Evolutionary conservation across 176 grass and related monocot genomes (phyloP).

Genomic region (Hsuehochloa calcarea): DNA sequence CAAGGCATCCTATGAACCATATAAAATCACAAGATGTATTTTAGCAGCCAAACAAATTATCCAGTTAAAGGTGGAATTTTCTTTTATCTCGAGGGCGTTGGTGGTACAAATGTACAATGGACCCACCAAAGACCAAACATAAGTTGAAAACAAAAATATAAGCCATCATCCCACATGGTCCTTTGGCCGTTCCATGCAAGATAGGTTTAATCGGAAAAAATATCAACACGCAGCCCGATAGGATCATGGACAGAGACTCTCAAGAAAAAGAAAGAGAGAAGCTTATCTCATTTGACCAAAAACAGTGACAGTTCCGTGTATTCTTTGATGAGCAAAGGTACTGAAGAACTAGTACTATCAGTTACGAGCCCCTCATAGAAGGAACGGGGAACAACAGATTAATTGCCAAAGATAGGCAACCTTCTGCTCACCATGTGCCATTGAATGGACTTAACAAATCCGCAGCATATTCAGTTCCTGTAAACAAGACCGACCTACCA

Average conservation of each 20-base stretch:
- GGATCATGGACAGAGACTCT: background rate
- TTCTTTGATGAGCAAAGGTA: conserved; percentile 12
- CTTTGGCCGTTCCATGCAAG: background rate
- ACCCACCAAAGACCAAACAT: background rate
- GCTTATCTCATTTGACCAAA: conserved; percentile 39
- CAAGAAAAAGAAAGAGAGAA: background rate
- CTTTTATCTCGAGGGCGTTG: background rate
- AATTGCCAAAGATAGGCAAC: background rate
- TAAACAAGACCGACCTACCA: background rate
- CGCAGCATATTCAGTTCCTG: background rate
- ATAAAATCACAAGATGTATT: background rate
- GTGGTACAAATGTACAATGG: background rate
- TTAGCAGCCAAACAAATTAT: background rate
- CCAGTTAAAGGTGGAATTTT: background rate
- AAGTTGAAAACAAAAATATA: background rate
- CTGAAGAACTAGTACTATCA: background rate
- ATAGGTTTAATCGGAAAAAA: background rate
- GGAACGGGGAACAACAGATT: background rate
- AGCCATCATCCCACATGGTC: background rate
- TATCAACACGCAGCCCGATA: background rate
- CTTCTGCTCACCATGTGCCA: background rate
- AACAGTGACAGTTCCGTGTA: conserved; percentile 24
- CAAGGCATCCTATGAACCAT: background rate
- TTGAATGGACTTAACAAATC: background rate
- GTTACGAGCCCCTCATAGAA: background rate